phyloP scores from a whole-genome alignment of 345 rosid species.

The Citrus mangshanensis region DNA sequence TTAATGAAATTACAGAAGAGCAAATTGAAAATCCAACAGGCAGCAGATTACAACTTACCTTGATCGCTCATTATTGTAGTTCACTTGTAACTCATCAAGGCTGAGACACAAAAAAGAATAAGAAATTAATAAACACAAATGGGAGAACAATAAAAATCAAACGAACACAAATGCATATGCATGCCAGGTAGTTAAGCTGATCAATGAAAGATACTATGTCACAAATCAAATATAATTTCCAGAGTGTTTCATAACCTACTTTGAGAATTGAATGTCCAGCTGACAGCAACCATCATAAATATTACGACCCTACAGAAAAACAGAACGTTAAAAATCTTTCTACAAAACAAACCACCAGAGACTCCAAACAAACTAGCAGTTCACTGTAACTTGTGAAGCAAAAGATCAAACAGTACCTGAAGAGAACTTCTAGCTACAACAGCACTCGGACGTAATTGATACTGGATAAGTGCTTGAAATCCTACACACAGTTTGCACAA shows the following conservation, averaged over 20 bases:
- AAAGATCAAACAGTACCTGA: conserved; percentile 47
- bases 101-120: conserved; percentile 34
- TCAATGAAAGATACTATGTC: not conserved
- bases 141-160: not conserved
- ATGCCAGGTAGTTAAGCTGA: not conserved
- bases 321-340: not conserved
- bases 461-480: conserved; percentile 96
- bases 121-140: conserved; percentile 9
- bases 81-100: conserved; percentile 97
- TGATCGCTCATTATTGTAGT: conserved; percentile 94
- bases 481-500: conserved; percentile 43
- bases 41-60: conserved; percentile 39
- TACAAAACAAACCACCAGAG: conserved; percentile 12
- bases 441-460: conserved; percentile 71
- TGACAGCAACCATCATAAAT: conserved; percentile 98
- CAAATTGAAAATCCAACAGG: conserved; percentile 11
- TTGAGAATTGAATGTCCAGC: conserved; percentile 95
- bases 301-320: conserved; percentile 74
- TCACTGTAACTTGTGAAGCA: not conserved
- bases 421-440: conserved; percentile 80
- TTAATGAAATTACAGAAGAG: not conserved
- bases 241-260: conserved; percentile 46
- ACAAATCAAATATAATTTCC: conserved; percentile 3
- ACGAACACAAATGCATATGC: not conserved
- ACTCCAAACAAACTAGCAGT: not conserved